Evolutionary conservation across 805 yeast genomes (phyloP).

Genomic region (Suhomyces vadensis): DNA sequence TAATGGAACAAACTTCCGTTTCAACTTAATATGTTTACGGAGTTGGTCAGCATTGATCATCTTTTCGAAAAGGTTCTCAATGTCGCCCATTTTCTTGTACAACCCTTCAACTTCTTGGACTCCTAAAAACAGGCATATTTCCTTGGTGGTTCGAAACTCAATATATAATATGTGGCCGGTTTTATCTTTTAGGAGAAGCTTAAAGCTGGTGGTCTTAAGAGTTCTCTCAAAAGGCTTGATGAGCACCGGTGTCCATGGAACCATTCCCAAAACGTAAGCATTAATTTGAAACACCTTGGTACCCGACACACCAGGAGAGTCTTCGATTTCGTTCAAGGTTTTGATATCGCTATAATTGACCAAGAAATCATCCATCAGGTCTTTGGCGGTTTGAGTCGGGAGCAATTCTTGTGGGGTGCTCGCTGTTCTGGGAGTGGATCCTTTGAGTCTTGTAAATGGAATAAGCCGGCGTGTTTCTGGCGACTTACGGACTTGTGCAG

Average conservation of each 20-base stretch:
- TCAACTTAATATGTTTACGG: not conserved
- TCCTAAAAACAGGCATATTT: slow-evolving; percentile 27
- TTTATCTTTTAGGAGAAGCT: slow-evolving; percentile 19
- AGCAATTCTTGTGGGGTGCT: not conserved
- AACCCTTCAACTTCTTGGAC: slow-evolving; percentile 16
- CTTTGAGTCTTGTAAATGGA: not conserved
- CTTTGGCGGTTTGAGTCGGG: not conserved
- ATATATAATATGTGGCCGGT: slow-evolving; percentile 12
- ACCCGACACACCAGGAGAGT: slow-evolving; percentile 1
- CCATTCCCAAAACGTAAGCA: slow-evolving; percentile 18
- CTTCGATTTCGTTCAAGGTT: slow-evolving; percentile 1
- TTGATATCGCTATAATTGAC: not conserved
- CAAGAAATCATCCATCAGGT: not conserved
- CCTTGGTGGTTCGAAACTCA: slow-evolving; percentile 25
- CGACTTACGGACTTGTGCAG: not conserved
- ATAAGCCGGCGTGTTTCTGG: not conserved
- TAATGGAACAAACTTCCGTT: not conserved
- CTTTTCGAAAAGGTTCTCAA: slow-evolving; percentile 6
- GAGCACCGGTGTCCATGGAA: slow-evolving; percentile 22
- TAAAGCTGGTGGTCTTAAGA: slow-evolving; percentile 26
- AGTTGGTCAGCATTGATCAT: not conserved
- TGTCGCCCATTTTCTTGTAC: slow-evolving; percentile 7
- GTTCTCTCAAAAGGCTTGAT: slow-evolving; percentile 33
- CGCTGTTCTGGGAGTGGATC: not conserved
- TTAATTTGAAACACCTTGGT: slow-evolving; percentile 18